Evolutionary conservation across 2,329 filamentous ascomycete genomes (phyloP).

Genomic region (Fusarium circinatum): DNA sequence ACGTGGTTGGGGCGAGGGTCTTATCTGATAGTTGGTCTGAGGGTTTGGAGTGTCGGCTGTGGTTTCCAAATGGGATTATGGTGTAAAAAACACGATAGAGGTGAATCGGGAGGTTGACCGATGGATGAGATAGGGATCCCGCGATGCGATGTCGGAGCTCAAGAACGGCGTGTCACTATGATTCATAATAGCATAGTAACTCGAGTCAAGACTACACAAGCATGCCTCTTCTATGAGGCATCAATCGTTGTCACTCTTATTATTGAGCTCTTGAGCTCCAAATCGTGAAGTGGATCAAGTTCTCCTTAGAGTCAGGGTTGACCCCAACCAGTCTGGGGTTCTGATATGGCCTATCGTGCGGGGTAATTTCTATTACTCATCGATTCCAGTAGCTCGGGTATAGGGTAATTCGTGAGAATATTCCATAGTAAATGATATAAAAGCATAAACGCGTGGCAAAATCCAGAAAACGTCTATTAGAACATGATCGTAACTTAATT

Average conservation of each 20-base stretch:
- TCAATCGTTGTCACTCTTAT: neutral
- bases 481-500: neutral
- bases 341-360: constrained; percentile 26
- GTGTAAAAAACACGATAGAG: neutral
- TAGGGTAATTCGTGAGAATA: neutral
- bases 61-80: constrained; percentile 3
- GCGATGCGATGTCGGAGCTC: neutral
- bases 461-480: neutral
- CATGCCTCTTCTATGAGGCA: neutral
- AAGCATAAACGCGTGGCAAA: neutral
- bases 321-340: constrained; percentile 11
- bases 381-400: neutral
- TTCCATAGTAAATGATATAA: neutral
- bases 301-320: neutral
- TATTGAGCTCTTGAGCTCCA: neutral
- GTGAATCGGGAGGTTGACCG: neutral
- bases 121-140: neutral
- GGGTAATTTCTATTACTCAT: constrained; percentile 44
- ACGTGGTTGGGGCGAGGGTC: neutral
- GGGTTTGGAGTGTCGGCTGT: constrained; percentile 3
- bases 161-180: no score
- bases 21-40: constrained; percentile 8
- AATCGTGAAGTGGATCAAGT: neutral
- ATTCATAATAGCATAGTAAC: rapidly evolving
- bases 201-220: rapidly evolving